Evolutionary conservation across 202 grass and related monocot genomes (phyloP).

Genomic region (Bolboschoenoplectus hybrid): DNA sequence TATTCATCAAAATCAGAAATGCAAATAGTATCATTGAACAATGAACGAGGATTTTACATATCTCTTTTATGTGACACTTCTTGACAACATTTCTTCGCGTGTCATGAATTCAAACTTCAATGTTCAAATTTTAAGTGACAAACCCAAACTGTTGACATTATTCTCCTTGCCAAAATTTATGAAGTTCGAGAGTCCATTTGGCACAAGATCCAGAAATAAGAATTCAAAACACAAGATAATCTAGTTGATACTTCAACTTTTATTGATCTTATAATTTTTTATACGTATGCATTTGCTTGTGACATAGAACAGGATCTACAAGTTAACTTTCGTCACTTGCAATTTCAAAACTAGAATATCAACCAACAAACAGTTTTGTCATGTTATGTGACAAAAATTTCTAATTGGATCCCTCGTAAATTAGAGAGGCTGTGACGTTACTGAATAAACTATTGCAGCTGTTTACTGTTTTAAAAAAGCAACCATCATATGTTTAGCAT

Average conservation of each 20-base stretch:
- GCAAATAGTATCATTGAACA: background rate
- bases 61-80: constrained; percentile 1
- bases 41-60: background rate
- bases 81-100: background rate
- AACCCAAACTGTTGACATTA: background rate
- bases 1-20: constrained; percentile 37
- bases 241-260: background rate
- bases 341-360: background rate
- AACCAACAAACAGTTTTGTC: background rate
- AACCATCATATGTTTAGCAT: background rate
- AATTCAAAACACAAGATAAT: background rate
- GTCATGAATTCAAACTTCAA: constrained; percentile 6
- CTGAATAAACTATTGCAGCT: background rate
- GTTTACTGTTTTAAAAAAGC: background rate
- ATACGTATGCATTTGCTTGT: background rate
- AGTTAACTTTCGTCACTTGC: background rate
- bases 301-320: background rate
- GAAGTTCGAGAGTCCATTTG: background rate
- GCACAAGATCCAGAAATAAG: background rate
- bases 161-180: background rate
- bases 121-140: background rate
- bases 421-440: background rate
- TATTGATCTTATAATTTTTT: background rate
- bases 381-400: background rate
- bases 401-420: background rate